phyloP scores from a whole-genome alignment of 495 filamentous ascomycete species.

The Neurospora sublineolata region DNA sequence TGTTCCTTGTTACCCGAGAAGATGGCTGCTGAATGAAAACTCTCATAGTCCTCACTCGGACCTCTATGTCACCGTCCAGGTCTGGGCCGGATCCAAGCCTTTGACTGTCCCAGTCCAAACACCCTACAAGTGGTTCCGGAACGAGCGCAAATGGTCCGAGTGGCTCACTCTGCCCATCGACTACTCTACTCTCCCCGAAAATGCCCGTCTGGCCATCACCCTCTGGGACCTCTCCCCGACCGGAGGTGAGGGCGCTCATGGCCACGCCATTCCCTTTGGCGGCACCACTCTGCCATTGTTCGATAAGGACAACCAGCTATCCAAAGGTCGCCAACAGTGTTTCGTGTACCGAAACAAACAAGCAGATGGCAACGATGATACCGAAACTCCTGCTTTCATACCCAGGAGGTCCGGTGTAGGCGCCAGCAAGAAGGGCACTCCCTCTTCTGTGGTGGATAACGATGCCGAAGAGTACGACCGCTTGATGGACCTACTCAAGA shows the following conservation, averaged over 20 bases:
- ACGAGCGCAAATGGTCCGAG: constrained; percentile 79
- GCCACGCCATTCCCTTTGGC: constrained; percentile 80
- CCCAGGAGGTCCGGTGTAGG: constrained; percentile 23
- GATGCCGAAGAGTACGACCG: constrained; percentile 70
- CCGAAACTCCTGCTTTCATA: constrained; percentile 62
- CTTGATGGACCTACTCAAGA: constrained; percentile 82
- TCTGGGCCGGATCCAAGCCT: constrained; percentile 94
- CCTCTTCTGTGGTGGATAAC: constrained; percentile 28
- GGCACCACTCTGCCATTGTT: constrained; percentile 87
- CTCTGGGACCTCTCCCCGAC: constrained; percentile 88
- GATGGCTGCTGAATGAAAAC: constrained; percentile 1
- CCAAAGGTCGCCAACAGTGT: constrained; percentile 89
- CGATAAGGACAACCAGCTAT: constrained; percentile 76
- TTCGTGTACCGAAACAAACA: constrained; percentile 66
- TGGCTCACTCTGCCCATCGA: constrained; percentile 82
- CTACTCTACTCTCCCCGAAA: constrained; percentile 66
- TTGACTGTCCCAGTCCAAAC: constrained; percentile 87
- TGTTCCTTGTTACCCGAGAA: constrained; percentile 11
- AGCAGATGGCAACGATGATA: constrained; percentile 75
- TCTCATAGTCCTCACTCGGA: constrained; percentile 55
- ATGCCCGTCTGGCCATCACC: constrained; percentile 80
- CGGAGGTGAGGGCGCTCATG: constrained; percentile 48
- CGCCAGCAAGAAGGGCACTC: constrained; percentile 37
- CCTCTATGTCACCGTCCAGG: constrained; percentile 81
- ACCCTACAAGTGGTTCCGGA: constrained; percentile 78